Evolutionary conservation across 257 asterid genomes (phyloP), one percentile per base, ranked within the genome.

Genomic region (Fraxinus quadrangulata): DNA sequence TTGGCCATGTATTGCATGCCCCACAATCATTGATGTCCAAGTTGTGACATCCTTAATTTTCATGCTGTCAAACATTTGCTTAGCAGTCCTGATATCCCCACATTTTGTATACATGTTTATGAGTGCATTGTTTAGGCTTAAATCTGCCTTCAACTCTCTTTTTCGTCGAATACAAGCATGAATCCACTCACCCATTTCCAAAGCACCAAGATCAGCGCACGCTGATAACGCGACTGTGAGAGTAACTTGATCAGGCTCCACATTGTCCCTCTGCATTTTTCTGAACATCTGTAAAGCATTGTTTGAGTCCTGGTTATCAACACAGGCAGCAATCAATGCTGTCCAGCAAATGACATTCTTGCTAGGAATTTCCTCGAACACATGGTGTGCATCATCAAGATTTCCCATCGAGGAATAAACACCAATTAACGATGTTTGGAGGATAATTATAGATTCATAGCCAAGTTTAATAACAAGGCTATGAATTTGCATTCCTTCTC

Each of bases 1-100:
- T 71, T 77, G 84, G 69, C 88, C 86, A 26, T 73, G 75, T 45
- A 85, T 23, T 33, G 88, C 82, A 75, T 77, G 81, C 37, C 84
- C 86, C 28, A 76, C 75, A 56, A 85, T 85, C 84, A 85, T 85
- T 74, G 86, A 70, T 45, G 83, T 82, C 84, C 86, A 82, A 21
- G 86, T 69, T 70, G 81, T 74, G n/a, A 79, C 77, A 82, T 85
- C 85, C 71, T 65, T 78, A 6, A 51, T 31, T 70, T 70, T 63
- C 5, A 76, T 40, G 13, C 14, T 71, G 49, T 82, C 71, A 31
- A 82, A 85, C 68, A 82, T 11, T 19, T 11, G 12, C 75, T 51
- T 70, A 49, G 88, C 86, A n/a, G 63, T 73, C 63, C 61, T 68
- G 21, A 76, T 63, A 65, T 82, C 84, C 24, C 86, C 84, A 42